A percentile compares a stretch with the other conserved stretches of the same genome.
These are phyloP conservation scores for Phoma sp. DNA, from an alignment of 2,329 filamentous ascomycete species.

Conservation along the genomic window DNA sequence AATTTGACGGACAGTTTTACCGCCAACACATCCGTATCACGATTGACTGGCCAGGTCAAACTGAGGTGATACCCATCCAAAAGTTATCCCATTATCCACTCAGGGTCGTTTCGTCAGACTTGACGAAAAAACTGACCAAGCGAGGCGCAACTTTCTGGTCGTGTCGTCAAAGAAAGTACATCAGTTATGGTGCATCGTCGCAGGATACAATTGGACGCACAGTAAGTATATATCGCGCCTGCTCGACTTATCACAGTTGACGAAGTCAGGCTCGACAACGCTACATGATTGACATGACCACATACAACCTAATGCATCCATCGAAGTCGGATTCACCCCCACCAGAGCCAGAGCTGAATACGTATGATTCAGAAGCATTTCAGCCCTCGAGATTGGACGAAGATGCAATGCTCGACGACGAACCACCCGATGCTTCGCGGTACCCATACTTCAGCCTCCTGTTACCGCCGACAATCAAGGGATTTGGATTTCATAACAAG, in stretches of 20 bases:
- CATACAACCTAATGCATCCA: neutral
- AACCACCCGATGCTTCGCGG: too few relatives aligned
- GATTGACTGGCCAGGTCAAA: neutral
- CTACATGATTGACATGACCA: neutral
- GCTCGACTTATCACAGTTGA: neutral
- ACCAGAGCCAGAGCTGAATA: too few relatives aligned
- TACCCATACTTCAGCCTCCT: too few relatives aligned
- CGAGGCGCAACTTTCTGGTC: neutral
- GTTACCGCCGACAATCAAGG: neutral
- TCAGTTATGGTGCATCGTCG: neutral
- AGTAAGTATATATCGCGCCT: neutral
- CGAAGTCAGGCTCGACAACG: neutral
- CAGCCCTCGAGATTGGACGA: too few relatives aligned
- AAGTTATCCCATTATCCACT: neutral
- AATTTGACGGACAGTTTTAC: constrained; percentile 11
- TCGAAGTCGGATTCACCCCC: neutral
- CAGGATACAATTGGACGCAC: neutral
- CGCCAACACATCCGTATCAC: constrained; percentile 33
- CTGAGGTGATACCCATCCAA: neutral
- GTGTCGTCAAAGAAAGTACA: neutral
- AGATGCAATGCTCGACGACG: too few relatives aligned
- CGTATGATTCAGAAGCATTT: too few relatives aligned
- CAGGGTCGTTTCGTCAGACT: neutral
- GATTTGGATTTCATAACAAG: neutral
- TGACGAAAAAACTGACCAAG: neutral